Base-by-base conservation (phyloP, 805 yeast species). In the Zygosaccharomyces siamensis region DNA sequence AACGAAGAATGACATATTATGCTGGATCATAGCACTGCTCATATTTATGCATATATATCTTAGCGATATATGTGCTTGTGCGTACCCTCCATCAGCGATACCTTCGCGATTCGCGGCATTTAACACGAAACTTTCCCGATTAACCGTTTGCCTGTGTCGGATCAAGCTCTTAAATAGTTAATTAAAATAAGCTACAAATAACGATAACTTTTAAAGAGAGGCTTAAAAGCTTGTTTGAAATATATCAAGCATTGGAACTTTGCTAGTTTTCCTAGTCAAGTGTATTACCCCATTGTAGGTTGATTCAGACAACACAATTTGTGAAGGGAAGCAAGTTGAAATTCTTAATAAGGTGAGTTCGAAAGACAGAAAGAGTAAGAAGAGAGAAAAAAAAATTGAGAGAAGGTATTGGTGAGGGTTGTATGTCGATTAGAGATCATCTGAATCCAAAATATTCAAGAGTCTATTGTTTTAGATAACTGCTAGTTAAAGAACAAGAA, bases 31-130 rank as follows among this genome's bases (percentile, higher is more conserved):
- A 24, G 30, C 11, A 26, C 28, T 26, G 28, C 28, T 26, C 4
- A 26, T 7, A 33, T 14, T 14, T 16, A 33, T 33, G 8, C 11
- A 33, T 14, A 32, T 32, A 32, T 32, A 31, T 31, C 11, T 31
- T 6, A 5, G 11, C 24, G 8, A 33, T 14, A 16, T 33, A 33
- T 33, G 20, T 33, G 4, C 21, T 14, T n/a, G 37, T 8, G 10
- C 7, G 8, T 14, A 33, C 20, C 16, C 10, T n/a, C 16, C 20
- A 21, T 30, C 5, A 7, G n/a, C 30, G 14, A 30, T 30, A 26
- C 14, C 27, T 41, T 41, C 44, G 44, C 37, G 36, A 30, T 30
- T 41, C 44, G 44, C 44, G 44, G 44, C 44, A 41, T 41, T 41
- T 41, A 30, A 41, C 44, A 41, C 44, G 44, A 41, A 41, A 33